Conservation (phyloP, 2,329 filamentous ascomycete genomes). For the Pseudopithomyces chartarum region DNA sequence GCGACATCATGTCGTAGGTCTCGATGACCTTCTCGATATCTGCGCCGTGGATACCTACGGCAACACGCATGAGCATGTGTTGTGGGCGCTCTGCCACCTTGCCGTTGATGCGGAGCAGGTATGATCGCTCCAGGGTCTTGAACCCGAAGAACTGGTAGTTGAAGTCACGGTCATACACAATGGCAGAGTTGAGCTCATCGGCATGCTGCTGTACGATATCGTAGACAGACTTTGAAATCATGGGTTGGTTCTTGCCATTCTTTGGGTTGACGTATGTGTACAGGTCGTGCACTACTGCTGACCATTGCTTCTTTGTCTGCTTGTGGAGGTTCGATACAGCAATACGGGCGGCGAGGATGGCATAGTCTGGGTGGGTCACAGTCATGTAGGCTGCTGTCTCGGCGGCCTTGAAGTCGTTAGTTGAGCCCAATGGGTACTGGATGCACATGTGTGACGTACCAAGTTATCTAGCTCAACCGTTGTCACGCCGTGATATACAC, state of each 20-base stretch:
- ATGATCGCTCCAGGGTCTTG: conserved; percentile 98
- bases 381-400: conserved; percentile 99
- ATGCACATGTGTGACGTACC: conserved; percentile 60
- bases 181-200: conserved; percentile 96
- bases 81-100: conserved; percentile 97
- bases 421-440: conserved; percentile 7
- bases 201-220: conserved; percentile 94
- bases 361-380: conserved; percentile 98
- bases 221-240: conserved; percentile 92
- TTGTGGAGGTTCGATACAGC: conserved; percentile 99
- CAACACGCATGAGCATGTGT: conserved; percentile 99
- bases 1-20: conserved; percentile 99
- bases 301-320: conserved; percentile 99
- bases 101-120: conserved; percentile 91
- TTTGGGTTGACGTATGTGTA: conserved; percentile 97
- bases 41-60: conserved; percentile 94
- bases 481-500: conserved; percentile 97
- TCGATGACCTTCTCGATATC: conserved; percentile 93
- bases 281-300: conserved; percentile 88
- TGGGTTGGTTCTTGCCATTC: conserved; percentile 81
- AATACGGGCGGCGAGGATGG: conserved; percentile 96
- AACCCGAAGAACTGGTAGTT: conserved; percentile 99
- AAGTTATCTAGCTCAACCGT: conserved; percentile 96
- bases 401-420: conserved; percentile 69
- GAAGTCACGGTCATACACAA: conserved; percentile 99